These are phyloP conservation scores for Phytophthora ramorum DNA, from an alignment of 352 stramenopile species.

Conservation along the genomic window DNA sequence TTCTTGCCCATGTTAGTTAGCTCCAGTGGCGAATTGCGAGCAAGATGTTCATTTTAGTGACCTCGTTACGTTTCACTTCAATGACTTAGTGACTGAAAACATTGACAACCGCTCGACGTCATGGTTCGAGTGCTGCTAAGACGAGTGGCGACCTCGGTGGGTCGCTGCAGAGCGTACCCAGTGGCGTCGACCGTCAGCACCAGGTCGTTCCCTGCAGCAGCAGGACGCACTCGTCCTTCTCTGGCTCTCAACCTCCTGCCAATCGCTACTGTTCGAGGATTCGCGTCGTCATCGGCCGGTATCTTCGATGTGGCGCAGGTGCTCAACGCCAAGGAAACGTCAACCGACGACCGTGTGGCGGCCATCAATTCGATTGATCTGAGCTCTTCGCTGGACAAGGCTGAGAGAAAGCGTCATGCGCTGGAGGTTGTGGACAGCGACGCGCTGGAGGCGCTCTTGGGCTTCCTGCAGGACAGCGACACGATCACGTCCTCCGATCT, in stretches of 20 bases:
- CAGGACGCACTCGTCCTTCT: background rate
- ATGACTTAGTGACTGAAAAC: conserved; percentile 5
- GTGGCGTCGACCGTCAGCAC: background rate
- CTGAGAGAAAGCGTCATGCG: conserved; percentile 46
- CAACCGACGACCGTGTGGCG: conserved; percentile 37
- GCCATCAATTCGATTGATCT: conserved; percentile 47
- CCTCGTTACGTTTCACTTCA: background rate
- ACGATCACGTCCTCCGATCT: conserved; percentile 54
- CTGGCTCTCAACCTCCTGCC: conserved; percentile 5
- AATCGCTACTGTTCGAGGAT: conserved; percentile 10
- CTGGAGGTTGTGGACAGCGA: conserved; percentile 68
- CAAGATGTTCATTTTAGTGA: conserved; percentile 18
- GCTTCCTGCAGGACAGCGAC: conserved; percentile 60
- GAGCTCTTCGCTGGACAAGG: conserved; percentile 27
- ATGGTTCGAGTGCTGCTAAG: conserved; percentile 26
- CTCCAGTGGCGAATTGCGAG: background rate
- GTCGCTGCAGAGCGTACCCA: conserved; percentile 10
- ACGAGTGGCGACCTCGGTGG: conserved; percentile 21
- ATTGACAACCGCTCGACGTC: too few species aligned
- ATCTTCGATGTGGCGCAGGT: conserved; percentile 38
- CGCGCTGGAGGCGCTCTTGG: conserved; percentile 49
- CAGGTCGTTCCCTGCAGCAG: background rate
- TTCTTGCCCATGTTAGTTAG: conserved; percentile 87
- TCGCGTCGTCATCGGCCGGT: conserved; percentile 21
- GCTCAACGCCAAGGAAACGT: conserved; percentile 47